Base-by-base conservation (phyloP, 177 flowering plant species). In the Vitis hybrid region DNA sequence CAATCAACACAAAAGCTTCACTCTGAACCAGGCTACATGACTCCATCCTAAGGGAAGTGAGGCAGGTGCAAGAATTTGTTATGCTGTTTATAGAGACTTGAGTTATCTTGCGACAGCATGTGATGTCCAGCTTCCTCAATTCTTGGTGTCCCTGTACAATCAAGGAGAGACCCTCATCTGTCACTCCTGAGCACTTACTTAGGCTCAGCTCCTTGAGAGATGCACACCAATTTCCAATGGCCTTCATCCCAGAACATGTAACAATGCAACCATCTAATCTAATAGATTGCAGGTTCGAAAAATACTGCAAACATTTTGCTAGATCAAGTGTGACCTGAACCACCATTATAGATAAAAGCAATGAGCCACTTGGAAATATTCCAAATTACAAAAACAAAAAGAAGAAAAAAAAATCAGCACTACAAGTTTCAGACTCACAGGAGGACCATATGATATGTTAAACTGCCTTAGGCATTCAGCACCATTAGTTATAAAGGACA, bases 91-190 rank as follows among this genome's bases (percentile, higher is more conserved):
- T 70, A 21, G 98, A 86, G 10, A 65, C 78, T 65, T 79, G 75
- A 51, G 98, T 92, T 82, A 92, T 86, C 84, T 80, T 82, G 64
- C 88, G 86, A 74, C 96, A 91, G 71, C 98, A 92, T 8, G 96
- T 91, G 76, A 92, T 85, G 74, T 92, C 93, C 34, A 92, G 76
- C 77, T 85, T 92, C 77, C 69, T 78, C 72, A 92, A 72, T 63
- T 81, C 83, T 59, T 57, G 80, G 55, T 86, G 89, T 62, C 73
- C 83, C 58, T 72, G 78, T n/a, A 87, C 87, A 61, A 92, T 68
- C 52, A 70, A 80, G 51, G 86, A 87, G 62, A 92, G 82, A 23
- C 86, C 87, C 70, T 89, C 94, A 78, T 92, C 96, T 2, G 83
- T 84, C 67, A 92, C 91, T 45, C 96, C 94, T n/a, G 61, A 56